A percentile compares a stretch with the other conserved stretches of the same genome.
Evolutionary conservation across 2,329 filamentous ascomycete genomes (phyloP).

Genomic region (Zymoseptoria brevis): DNA sequence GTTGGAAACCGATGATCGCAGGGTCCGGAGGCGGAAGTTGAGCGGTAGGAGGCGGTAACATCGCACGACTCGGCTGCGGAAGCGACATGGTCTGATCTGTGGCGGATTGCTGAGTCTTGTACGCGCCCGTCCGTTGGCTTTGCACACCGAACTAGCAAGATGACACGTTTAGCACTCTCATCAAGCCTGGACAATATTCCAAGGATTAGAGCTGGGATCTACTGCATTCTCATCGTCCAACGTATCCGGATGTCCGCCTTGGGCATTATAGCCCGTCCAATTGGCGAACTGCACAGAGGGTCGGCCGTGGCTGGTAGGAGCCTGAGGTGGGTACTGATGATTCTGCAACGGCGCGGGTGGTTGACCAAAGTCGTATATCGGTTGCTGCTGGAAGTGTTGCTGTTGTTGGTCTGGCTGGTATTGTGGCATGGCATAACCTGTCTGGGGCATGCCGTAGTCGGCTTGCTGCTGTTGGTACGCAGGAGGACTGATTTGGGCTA

Average conservation of each 20-base stretch:
- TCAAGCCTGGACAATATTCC: conserved; percentile 10
- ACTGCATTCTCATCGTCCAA: conserved; percentile 28
- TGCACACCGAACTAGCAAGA: neutral
- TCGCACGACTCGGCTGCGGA: neutral
- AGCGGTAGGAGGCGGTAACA: neutral
- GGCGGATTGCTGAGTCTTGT: neutral
- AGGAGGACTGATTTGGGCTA: conserved; percentile 15
- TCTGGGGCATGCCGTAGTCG: conserved; percentile 7
- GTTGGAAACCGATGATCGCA: neutral
- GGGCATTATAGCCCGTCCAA: conserved; percentile 24
- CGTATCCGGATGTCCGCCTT: conserved; percentile 16
- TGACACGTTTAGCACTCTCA: neutral
- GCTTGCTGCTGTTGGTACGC: conserved; percentile 6
- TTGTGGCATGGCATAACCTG: conserved; percentile 4
- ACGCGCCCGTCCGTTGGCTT: neutral
- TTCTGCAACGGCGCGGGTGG: conserved; percentile 4
- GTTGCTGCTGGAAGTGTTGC: conserved; percentile 16
- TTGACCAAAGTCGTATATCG: conserved; percentile 11
- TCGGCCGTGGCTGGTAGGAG: conserved; percentile 8
- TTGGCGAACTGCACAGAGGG: conserved; percentile 24
- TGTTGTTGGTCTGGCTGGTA: conserved; percentile 13
- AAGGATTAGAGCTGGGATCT: conserved; percentile 21
- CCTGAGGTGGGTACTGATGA: conserved; percentile 6
- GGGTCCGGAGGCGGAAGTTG: neutral
- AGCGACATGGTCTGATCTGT: neutral